Evolutionary conservation across 129 eudicot species (phyloP), one percentile per base, ranked within the genome.

Genomic region (Saposhnikovia divaricata): DNA sequence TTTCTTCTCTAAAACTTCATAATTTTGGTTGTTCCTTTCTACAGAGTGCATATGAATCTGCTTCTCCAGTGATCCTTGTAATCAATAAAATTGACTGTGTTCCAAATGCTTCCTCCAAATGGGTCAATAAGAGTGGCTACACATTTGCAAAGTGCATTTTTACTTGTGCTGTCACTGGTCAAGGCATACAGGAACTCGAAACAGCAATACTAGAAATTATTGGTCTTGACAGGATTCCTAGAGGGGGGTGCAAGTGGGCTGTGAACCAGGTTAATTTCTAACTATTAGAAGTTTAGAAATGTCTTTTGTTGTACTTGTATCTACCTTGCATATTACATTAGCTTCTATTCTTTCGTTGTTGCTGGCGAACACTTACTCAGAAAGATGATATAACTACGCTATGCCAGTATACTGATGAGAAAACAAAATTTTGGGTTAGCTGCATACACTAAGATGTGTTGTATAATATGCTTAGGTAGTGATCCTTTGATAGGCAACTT

Each of bases 121-220:
- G 91, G 86, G 85, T 82, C 72, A 77, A 80, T 42, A 38, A 72
- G 23, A 63, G 77, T 23, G 82, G 73, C n/a, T 57, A 82, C 45
- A 53, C 81, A 39, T 90, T 94, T 82, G 72, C 71, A 76, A 87
- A 84, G 83, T 80, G 68, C 74, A 87, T 94, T 66, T 87, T 78
- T 77, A 91, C 97, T 12, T 94, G 97, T 86, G 98, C 98, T 48
- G 86, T 94, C 65, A 90, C 89, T 61, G 98, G 97, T 80, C 84
- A 94, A 82, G 98, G 98, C 78, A 87, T 94, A 59, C 25, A 87
- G 42, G 91, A 90, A 39, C 84, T 94, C 38, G 98, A 94, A 80
- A 76, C 83, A 43, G 91, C 93, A 79, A 87, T 94, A 40, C 80
- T 87, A 44, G 92, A 92, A 81, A 88, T 92, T 73, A 89, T 94